These are phyloP conservation scores for Cubamyces sp. DNA, from an alignment of 768 basidiomycete species.

Conservation along the genomic window DNA sequence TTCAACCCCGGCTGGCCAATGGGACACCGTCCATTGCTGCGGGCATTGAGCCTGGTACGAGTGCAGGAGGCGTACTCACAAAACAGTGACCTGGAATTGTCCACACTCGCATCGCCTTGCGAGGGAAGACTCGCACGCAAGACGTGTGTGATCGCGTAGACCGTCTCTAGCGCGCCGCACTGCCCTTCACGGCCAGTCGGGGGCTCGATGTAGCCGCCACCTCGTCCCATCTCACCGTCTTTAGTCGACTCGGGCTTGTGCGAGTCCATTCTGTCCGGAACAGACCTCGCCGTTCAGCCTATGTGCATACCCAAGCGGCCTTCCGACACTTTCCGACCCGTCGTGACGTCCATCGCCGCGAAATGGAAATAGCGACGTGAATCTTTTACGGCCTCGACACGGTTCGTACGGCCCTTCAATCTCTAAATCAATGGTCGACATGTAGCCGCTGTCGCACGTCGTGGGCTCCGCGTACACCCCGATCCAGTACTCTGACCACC, in stretches of 20 bases:
- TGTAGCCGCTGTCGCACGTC: background rate
- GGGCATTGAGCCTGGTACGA: background rate
- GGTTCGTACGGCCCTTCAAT: background rate
- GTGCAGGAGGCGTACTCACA: no score
- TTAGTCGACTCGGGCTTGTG: background rate
- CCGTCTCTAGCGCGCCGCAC: background rate
- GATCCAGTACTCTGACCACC: background rate
- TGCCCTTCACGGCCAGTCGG: no score
- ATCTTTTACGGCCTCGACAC: background rate
- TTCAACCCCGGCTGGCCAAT: background rate
- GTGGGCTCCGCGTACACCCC: background rate
- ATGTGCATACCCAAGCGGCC: background rate
- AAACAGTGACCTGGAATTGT: no score
- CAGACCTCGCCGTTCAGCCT: background rate
- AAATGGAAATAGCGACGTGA: background rate
- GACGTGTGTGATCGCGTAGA: background rate
- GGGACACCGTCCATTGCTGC: background rate
- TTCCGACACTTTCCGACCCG: background rate
- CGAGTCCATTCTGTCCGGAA: background rate
- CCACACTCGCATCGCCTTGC: no score
- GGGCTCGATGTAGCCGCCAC: no score
- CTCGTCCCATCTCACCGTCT: background rate
- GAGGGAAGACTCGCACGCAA: background rate
- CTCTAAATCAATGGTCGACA: background rate
- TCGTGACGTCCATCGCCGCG: background rate